These are phyloP conservation scores for Asterochloris erici DNA, from an alignment of 139 green algal species.

Conservation along the genomic window DNA sequence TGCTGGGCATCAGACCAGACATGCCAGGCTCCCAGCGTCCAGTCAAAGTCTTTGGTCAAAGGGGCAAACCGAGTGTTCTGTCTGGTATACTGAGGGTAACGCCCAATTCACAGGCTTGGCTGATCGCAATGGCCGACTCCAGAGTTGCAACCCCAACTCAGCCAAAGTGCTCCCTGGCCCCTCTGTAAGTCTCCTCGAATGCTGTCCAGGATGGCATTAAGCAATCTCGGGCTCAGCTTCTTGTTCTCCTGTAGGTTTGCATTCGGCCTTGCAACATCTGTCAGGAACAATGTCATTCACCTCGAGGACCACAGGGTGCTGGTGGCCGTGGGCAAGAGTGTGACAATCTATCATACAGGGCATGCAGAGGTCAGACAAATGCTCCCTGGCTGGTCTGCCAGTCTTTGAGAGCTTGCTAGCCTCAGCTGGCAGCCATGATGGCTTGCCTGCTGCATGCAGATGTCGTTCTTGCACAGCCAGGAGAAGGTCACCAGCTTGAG, in stretches of 20 bases:
- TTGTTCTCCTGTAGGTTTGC: slow-evolving; percentile 1
- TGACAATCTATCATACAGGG: slow-evolving; percentile 11
- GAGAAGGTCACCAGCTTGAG: slow-evolving; percentile 6
- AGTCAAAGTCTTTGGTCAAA: too few species aligned
- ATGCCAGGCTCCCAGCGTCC: too few species aligned
- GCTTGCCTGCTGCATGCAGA: background rate
- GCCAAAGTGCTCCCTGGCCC: too few species aligned
- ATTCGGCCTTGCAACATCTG: slow-evolving; percentile 3
- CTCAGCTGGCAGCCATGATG: background rate
- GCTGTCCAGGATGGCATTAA: too few species aligned
- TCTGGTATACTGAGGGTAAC: too few species aligned
- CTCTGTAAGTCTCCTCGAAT: too few species aligned
- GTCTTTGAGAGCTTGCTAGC: background rate
- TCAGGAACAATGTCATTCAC: slow-evolving; percentile 11
- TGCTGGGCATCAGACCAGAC: too few species aligned
- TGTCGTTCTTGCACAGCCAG: background rate
- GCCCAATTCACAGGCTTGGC: too few species aligned
- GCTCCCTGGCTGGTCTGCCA: background rate
- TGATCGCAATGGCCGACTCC: too few species aligned
- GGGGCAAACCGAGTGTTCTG: too few species aligned
- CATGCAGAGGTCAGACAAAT: background rate
- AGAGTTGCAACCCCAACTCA: too few species aligned
- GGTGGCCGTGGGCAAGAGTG: background rate
- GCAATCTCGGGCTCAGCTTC: background rate
- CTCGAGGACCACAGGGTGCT: slow-evolving; percentile 3